These are phyloP conservation scores for Colletotrichum spaethianum DNA, from an alignment of 2,329 filamentous ascomycete species.

Conservation along the genomic window DNA sequence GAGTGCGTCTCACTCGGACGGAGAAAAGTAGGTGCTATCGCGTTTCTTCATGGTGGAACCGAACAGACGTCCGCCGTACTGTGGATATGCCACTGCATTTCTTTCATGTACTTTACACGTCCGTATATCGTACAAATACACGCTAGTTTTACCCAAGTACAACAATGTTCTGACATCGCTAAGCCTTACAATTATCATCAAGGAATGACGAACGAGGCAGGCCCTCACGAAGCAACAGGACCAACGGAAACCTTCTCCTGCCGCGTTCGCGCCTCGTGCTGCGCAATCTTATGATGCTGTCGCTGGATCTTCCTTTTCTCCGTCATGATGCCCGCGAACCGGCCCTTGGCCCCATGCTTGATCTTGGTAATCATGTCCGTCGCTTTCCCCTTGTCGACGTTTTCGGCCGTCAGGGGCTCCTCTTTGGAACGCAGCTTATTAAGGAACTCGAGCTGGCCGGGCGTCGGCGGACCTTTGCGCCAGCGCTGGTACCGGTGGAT, in stretches of 20 bases:
- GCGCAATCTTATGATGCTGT: constrained; percentile 54
- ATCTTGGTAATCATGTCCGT: constrained; percentile 94
- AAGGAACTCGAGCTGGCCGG: constrained; percentile 77
- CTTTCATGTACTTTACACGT: background rate
- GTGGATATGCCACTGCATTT: no score
- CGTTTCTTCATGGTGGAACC: background rate
- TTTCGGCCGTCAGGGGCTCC: constrained; percentile 66
- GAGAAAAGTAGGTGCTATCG: background rate
- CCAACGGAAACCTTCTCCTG: constrained; percentile 71
- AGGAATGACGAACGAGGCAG: background rate
- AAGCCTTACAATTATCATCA: background rate
- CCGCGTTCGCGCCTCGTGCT: constrained; percentile 54
- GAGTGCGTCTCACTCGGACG: background rate
- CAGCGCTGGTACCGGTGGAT: constrained; percentile 78
- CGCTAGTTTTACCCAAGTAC: background rate
- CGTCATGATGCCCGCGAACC: constrained; percentile 67
- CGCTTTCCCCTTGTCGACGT: constrained; percentile 84
- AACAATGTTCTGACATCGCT: background rate
- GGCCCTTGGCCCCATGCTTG: constrained; percentile 83
- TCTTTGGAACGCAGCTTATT: constrained; percentile 73
- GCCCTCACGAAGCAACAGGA: constrained; percentile 54
- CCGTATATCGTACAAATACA: background rate
- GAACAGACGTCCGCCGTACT: background rate
- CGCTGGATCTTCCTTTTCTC: constrained; percentile 65
- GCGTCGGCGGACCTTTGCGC: constrained; percentile 76